Base-by-base conservation (phyloP, 495 filamentous ascomycete genomes). In the Neurospora sp. region DNA sequence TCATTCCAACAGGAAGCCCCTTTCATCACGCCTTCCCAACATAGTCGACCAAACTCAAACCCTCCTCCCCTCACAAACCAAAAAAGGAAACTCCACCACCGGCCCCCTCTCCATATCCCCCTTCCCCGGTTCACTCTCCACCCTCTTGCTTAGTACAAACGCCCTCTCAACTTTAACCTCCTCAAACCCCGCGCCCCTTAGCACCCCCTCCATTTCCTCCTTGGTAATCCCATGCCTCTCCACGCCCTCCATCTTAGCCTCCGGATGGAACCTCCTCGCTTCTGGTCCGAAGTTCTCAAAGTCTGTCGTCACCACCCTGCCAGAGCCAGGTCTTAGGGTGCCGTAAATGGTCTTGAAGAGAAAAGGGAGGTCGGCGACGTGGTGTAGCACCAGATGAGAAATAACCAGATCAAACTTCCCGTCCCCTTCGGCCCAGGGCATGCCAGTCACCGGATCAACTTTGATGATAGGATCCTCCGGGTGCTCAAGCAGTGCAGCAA, bases 241-340 rank as follows among this genome's bases (percentile, higher is more conserved):
- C 11, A 89, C 87, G 3, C 85, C 87, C 9, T 82, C 84, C 81
- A 87, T 81, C 78, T 86, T 88, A 3, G 73, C 70, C 74, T 81
- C 79, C 4, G 87, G 84, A 76, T 89, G 87, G 69, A 88, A 89
- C 71, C 75, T 77, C 38, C 82, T 76, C 18, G 86, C 86, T 44
- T 84, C 85, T 0, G 85, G 84, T 7, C 87, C 87, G 72, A 85
- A 87, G 69, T 89, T 83, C 76, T 89, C 86, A 77, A 86, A 89
- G 69, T 89, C 87, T n/a, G 87, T 88, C 72, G 88, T 74, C 69
- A 84, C 82, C 0, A 87, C 81, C 69, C 75, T 72, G 0, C 40
- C 87, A 79, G n/a, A 10, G n/a, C 84, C 84, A 0, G 82, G 79
- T 48, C 77, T 81, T 14, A 89, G 75, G 40, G 81, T 84, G 11